Percentiles rank a stretch among this genome's conserved stretches.
phyloP scores from a whole-genome alignment of 2,329 filamentous ascomycete genomes.

The Alternaria sp. region DNA sequence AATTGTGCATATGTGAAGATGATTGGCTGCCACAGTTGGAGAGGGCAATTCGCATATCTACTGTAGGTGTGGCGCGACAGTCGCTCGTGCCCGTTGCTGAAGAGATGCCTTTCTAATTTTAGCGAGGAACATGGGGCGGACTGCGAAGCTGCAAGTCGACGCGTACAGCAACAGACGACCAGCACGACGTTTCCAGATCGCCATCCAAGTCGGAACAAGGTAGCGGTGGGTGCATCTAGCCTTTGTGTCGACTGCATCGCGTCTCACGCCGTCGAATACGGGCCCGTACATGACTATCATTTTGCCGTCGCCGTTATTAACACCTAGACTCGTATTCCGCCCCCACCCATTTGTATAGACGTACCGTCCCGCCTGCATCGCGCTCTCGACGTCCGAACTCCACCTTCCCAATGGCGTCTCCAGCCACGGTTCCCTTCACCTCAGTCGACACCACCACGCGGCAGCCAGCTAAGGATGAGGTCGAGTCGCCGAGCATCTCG shows the following conservation, averaged over 20 bases:
- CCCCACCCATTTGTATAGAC: conserved; percentile 43
- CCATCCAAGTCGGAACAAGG: conserved; percentile 22
- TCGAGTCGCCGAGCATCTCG: conserved; percentile 58
- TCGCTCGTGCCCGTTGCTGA: conserved; percentile 15
- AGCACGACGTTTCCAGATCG: conserved; percentile 20
- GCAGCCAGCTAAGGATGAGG: conserved; percentile 47
- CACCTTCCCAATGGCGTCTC: conserved; percentile 44
- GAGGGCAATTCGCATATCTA: conserved; percentile 5
- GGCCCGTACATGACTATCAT: conserved; percentile 36
- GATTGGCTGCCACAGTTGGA: conserved; percentile 24
- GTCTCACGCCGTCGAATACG: conserved; percentile 37
- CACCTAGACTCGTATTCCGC: conserved; percentile 40
- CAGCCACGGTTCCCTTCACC: conserved; percentile 49
- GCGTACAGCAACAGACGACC: conserved; percentile 19
- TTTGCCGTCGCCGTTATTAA: conserved; percentile 44
- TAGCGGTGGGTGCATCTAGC: conserved; percentile 21
- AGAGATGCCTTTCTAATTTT: conserved; percentile 28
- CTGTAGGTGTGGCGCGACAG: conserved; percentile 6
- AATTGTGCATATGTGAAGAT: conserved; percentile 24
- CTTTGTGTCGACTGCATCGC: conserved; percentile 31
- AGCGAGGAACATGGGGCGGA: conserved; percentile 20
- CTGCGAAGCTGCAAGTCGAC: conserved; percentile 24
- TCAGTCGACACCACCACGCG: conserved; percentile 53
- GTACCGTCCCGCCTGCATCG: conserved; percentile 38
- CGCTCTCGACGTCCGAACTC: conserved; percentile 34